These are phyloP conservation scores for Dactylonectria estremocensis DNA, from an alignment of 2,329 filamentous ascomycete genomes.

Conservation along the genomic window DNA sequence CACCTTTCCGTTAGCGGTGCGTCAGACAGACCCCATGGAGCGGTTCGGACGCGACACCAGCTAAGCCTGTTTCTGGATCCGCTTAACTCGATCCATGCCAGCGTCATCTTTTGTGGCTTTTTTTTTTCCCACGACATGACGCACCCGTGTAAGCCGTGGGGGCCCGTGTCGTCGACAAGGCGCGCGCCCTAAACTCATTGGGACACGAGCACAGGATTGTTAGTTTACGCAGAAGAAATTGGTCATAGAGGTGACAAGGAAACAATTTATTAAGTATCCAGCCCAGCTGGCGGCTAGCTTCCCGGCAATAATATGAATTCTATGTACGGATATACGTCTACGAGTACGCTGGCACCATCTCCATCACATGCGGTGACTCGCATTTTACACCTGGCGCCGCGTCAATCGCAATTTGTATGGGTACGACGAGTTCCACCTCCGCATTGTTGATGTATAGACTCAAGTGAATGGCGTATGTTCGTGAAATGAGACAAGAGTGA, in stretches of 20 bases:
- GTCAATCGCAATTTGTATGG: background rate
- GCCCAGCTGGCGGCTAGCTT: background rate
- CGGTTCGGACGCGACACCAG: background rate
- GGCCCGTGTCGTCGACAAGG: background rate
- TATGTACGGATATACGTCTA: background rate
- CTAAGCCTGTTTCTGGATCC: background rate
- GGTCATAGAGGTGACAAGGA: background rate
- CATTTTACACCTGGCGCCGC: background rate
- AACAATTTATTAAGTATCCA: background rate
- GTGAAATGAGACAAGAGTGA: slow-evolving; percentile 9
- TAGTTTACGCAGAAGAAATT: background rate
- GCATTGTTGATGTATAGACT: background rate
- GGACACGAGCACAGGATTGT: background rate
- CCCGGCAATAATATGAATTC: background rate
- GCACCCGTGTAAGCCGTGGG: background rate
- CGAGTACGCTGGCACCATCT: background rate
- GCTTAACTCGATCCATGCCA: background rate
- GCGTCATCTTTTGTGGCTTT: background rate
- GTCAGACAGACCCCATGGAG: background rate
- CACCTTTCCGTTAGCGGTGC: too few species aligned
- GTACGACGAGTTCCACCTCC: background rate
- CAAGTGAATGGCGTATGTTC: slow-evolving; percentile 2
- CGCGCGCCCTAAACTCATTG: background rate
- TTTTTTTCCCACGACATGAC: background rate
- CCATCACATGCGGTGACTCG: background rate